Base-by-base conservation (phyloP, 164 flowering plant species). In the Kalanchoe fedtschenkoi region DNA sequence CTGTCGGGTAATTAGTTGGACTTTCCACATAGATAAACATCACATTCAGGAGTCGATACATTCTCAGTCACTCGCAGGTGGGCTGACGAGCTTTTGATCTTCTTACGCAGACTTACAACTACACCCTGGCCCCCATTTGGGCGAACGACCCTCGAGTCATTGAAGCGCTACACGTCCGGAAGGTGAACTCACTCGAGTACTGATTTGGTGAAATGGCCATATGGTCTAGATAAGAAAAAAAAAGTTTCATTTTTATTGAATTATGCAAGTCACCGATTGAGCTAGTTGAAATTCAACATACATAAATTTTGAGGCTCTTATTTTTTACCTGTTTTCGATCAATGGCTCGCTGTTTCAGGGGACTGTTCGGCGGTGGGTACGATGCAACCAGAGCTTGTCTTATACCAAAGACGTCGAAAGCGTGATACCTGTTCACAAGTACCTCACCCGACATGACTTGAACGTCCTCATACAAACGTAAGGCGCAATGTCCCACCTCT, bases 341-440 rank as follows among this genome's bases (percentile, higher is more conserved):
- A 44, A 17, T 44, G 51, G 6, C 22, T 17, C 24, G 0, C 14
- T 61, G 30, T 29, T n/a, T 29, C 32, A 62, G 56, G 65, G 65
- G 10, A 17, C 55, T 3, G 34, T 62, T 8, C 0, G 1, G 17
- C 38, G 30, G 13, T 62, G 65, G 57, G 33, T 0, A 17, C 30
- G 65, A 43, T 62, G 65, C 65, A 62, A 62, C 56, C 33, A 32
- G 56, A 44, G 38, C 3, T 32, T 62, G 32, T 60, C 46, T 6
- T 46, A 62, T 35, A 44, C 65, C 8, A 42, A 46, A 30, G 46
- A 44, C n/a, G 65, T 62, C 5, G 17, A 43, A 5, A 62, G 65
- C 33, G 65, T 62, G 28, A 33, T 62, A 8, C 38, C 33, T 7
- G 41, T 13, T 28, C 65, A 62, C 26, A 34, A 53, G 9, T 44